Evolutionary conservation across 148 eudicot species (phyloP), one percentile per base, ranked within the genome.

Genomic region (Rhododendron ferrugineum): DNA sequence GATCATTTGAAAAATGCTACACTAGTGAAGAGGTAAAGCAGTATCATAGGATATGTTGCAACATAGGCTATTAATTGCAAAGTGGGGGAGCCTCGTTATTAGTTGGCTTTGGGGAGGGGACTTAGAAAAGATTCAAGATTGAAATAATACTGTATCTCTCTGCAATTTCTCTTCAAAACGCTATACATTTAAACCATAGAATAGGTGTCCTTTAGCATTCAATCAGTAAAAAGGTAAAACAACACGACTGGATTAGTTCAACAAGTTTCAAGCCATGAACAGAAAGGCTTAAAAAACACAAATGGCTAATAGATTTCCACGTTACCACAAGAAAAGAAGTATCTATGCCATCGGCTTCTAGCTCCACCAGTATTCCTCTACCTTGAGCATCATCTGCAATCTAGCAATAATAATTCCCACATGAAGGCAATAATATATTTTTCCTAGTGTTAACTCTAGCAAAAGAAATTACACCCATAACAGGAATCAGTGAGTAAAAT

Each of bases 331-430:
- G 80, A 88, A 89, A 94, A 82, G 99, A 97, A 77, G 98, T 91
- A 87, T 97, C 95, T 79, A 95, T 92, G 40, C 98, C 93, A 87
- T 94, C 99, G 85, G 93, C 94, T 90, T 94, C 90, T 82, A 95
- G 92, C 89, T 95, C 99, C 81, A 94, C 91, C 73, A 97, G 83
- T 66, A 95, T 90, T 16, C 93, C 94, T 88, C 93, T 93, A 85
- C 98, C 98, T 92, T 95, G 98, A 89, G 96, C 85, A 90, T 97
- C 98, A 90, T 93, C 92, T 30, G 99, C 99, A 88, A 97, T 94
- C 98, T 97, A 86, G 47, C 36, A 68, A 81, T 15, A 64, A 87
- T 28, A 44, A 66, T 85, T 83, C 85, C 64, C 87, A 84, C 20
- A 72, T 22, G 56, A 75, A 75, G 11, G 76, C 64, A 42, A 78